phyloP scores from a whole-genome alignment of 352 stramenopile genomes.

The Phytophthora colocasiae region DNA sequence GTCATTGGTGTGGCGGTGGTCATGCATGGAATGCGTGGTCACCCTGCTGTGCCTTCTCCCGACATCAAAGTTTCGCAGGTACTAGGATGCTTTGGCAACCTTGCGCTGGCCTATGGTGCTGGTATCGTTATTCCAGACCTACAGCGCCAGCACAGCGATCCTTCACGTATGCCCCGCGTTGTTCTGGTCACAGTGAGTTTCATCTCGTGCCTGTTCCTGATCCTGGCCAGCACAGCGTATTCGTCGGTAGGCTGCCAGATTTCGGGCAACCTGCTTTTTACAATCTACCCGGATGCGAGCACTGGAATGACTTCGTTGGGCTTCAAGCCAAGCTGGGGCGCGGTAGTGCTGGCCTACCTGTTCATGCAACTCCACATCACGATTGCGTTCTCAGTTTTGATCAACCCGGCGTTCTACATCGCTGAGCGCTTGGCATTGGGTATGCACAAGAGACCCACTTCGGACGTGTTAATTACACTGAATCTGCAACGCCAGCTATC shows the following conservation, averaged over 20 bases:
- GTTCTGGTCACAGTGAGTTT: constrained; percentile 46
- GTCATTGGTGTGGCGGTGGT: constrained; percentile 48
- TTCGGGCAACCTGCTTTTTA: constrained; percentile 62
- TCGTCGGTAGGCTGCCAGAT: constrained; percentile 56
- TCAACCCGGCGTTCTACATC: constrained; percentile 61
- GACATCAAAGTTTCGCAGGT: constrained; percentile 51
- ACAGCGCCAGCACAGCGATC: constrained; percentile 58
- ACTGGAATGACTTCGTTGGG: constrained; percentile 42
- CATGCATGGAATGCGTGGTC: constrained; percentile 42
- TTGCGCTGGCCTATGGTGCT: constrained; percentile 62
- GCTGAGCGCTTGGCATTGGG: constrained; percentile 54
- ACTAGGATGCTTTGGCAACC: constrained; percentile 54
- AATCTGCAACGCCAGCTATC: constrained; percentile 23
- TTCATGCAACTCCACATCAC: constrained; percentile 71
- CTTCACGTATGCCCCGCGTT: constrained; percentile 54
- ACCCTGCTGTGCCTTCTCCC: constrained; percentile 36
- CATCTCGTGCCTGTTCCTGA: constrained; percentile 49
- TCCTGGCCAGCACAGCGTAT: constrained; percentile 45
- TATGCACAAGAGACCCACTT: constrained; percentile 42
- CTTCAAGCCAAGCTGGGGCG: constrained; percentile 44
- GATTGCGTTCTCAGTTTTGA: constrained; percentile 59
- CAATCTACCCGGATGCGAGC: constrained; percentile 40
- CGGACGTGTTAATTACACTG: constrained; percentile 22
- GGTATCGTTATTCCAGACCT: constrained; percentile 62
- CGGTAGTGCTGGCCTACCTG: constrained; percentile 51